Conservation (phyloP, 1,284 basidiomycete genomes). For the Amylostereum chailletii region DNA sequence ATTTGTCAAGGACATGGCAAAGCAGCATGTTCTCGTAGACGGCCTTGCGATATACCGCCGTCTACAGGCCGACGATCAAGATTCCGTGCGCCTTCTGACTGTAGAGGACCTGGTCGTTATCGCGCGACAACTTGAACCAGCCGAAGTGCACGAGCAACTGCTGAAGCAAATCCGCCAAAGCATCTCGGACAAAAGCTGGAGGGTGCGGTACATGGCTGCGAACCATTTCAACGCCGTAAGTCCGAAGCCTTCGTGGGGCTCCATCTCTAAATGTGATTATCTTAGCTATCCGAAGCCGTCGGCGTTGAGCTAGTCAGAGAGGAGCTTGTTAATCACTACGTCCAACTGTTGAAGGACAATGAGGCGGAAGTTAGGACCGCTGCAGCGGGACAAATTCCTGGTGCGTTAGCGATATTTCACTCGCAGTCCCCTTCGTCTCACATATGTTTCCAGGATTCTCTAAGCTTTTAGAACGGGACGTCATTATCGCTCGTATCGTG, state of each 20-base stretch:
- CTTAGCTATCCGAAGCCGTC: constrained; percentile 83
- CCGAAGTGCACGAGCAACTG: constrained; percentile 88
- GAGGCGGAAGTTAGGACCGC: constrained; percentile 99
- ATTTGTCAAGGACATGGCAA: constrained; percentile 69
- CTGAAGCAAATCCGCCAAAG: constrained; percentile 83
- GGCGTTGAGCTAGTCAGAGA: constrained; percentile 89
- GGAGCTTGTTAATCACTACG: constrained; percentile 90
- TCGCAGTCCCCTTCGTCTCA: background rate
- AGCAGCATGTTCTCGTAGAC: constrained; percentile 79
- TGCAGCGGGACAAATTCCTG: constrained; percentile 93
- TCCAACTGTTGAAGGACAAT: constrained; percentile 93
- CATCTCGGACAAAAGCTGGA: constrained; percentile 95
- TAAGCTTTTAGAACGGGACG: constrained; percentile 89
- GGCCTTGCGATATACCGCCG: constrained; percentile 91
- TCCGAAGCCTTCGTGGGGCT: background rate
- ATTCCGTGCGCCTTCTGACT: constrained; percentile 93
- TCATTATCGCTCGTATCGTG: constrained; percentile 87
- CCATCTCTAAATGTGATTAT: background rate
- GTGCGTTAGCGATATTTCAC: constrained; percentile 32
- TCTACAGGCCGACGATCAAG: constrained; percentile 95
- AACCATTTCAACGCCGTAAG: constrained; percentile 92
- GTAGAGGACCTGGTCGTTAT: constrained; percentile 96
- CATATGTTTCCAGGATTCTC: constrained; percentile 74
- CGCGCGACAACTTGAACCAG: constrained; percentile 74
- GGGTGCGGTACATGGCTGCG: constrained; percentile 98